Base-by-base conservation (phyloP, 2,329 filamentous ascomycete species). In the Chalara sp. region DNA sequence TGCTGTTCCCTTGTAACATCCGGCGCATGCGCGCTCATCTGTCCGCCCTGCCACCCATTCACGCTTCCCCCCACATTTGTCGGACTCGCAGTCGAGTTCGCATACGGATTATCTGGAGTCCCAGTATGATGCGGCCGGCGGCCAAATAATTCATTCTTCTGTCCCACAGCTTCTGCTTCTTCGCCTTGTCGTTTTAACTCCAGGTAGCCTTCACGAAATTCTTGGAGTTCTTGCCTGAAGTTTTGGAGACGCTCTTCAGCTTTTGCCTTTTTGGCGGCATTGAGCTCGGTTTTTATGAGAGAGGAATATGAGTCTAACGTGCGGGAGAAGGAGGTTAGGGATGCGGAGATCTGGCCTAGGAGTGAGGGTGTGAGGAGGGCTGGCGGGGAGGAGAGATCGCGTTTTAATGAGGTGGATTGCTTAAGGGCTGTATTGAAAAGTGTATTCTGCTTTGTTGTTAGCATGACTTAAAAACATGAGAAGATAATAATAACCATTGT, bases 81-180 rank as follows among this genome's bases (percentile, higher is more conserved):
- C 21, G 21, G 21, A 21, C 21, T 21, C 21, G 21, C 21, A 3
- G 21, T 21, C 4, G 72, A 65, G 57, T 87, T 81, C 12, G 89
- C 82, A 67, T 97, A 97, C 0, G 93, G 93, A 63, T 97, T 97
- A 68, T 97, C 93, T 1, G 93, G 92, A 2, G 83, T 86, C 5
- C 70, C 66, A 1, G 87, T 87, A 64, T 93, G 90, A 63, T 93
- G 92, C 1, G 90, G 89, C 44, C 93, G 78, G 47, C 93, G 79
- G 30, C 91, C 92, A 1, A 97, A 78, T 30, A 99, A 78, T 68
- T 97, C 93, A 55, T 79, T 79, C 46, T 89, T 80, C 65, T 90
- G 88, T 50, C 72, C 68, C 47, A 72, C 70, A 60, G 86, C 79
- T 48, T 80, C 77, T 33, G 80, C 77, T 37, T 95, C 88, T 57